Conservation (phyloP, 768 basidiomycete genomes). For the Lyophyllum semitale region DNA sequence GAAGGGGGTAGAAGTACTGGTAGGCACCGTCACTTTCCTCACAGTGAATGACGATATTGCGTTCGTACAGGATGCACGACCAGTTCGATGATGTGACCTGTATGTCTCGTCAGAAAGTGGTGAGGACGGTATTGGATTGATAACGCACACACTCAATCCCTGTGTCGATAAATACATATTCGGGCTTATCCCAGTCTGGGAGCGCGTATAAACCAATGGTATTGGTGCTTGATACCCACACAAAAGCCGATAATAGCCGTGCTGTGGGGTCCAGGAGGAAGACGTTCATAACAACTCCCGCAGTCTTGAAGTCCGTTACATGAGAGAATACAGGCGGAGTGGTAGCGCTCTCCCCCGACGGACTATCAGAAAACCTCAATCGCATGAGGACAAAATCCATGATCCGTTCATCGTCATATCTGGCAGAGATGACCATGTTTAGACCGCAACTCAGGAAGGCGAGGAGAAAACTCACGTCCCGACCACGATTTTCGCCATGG, state of each 20-base stretch:
- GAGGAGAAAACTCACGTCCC: slow-evolving; percentile 42
- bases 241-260: slow-evolving; percentile 64
- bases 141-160: slow-evolving; percentile 69
- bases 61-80: slow-evolving; percentile 71
- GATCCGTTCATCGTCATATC: slow-evolving; percentile 60
- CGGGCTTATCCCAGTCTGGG: slow-evolving; percentile 63
- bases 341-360: slow-evolving; percentile 37
- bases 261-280: slow-evolving; percentile 69
- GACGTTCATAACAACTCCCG: slow-evolving; percentile 76
- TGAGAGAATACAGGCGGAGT: slow-evolving; percentile 53
- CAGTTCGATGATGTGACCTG: slow-evolving; percentile 72
- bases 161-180: slow-evolving; percentile 75
- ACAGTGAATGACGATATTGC: slow-evolving; percentile 71
- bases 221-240: slow-evolving; percentile 61
- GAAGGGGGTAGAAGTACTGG: slow-evolving; percentile 70
- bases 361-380: slow-evolving; percentile 56
- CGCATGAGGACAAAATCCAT: slow-evolving; percentile 77
- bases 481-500: slow-evolving; percentile 66
- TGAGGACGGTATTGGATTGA: background rate
- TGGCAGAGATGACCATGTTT: slow-evolving; percentile 18
- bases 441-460: background rate
- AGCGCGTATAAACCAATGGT: slow-evolving; percentile 65
- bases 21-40: slow-evolving; percentile 67
- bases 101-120: background rate
- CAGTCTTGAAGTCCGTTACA: slow-evolving; percentile 64